A percentile compares a stretch with the other conserved stretches of the same genome.
These are phyloP conservation scores for Musa acuminata DNA, from an alignment of 176 grass and related monocot genomes.

Conservation along the genomic window DNA sequence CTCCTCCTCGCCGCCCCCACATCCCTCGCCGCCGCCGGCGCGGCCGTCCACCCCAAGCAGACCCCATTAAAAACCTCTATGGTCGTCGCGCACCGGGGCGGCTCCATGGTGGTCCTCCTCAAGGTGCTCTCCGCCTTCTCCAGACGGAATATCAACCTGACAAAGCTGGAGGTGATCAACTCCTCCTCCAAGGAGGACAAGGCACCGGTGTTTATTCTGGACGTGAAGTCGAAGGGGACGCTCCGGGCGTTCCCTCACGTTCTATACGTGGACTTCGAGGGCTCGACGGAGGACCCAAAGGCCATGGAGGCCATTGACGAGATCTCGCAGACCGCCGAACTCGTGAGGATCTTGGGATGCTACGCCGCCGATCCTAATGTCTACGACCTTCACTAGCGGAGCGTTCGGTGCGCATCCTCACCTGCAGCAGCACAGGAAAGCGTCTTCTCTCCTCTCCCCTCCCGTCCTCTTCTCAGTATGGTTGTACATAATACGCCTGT, in stretches of 20 bases:
- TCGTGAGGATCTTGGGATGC: conserved; percentile 69
- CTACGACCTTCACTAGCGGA: conserved; percentile 61
- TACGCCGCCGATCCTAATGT: conserved; percentile 72
- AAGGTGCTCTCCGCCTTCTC: conserved; percentile 95
- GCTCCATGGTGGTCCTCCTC: conserved; percentile 75
- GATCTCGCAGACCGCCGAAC: conserved; percentile 68
- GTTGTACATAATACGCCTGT: neutral
- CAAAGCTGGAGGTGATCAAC: conserved; percentile 90
- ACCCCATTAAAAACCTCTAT: conserved; percentile 40
- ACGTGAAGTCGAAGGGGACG: conserved; percentile 53
- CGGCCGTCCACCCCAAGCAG: conserved; percentile 5
- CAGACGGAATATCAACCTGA: conserved; percentile 60
- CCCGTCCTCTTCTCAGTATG: neutral
- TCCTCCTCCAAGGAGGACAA: conserved; percentile 8
- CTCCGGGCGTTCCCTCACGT: conserved; percentile 84
- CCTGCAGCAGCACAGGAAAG: neutral
- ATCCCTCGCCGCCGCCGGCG: conserved; percentile 4
- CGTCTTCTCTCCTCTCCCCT: neutral
- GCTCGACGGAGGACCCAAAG: conserved; percentile 48
- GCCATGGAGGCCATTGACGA: conserved; percentile 61
- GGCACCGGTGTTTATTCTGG: conserved; percentile 68
- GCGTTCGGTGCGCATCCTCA: neutral
- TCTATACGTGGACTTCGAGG: conserved; percentile 90
- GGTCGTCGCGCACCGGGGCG: conserved; percentile 78
- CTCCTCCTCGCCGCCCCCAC: conserved; percentile 41